A percentile compares a stretch with the other conserved stretches of the same genome.
phyloP scores from a whole-genome alignment of 164 flowering plant species.

The Litsea cubeba region DNA sequence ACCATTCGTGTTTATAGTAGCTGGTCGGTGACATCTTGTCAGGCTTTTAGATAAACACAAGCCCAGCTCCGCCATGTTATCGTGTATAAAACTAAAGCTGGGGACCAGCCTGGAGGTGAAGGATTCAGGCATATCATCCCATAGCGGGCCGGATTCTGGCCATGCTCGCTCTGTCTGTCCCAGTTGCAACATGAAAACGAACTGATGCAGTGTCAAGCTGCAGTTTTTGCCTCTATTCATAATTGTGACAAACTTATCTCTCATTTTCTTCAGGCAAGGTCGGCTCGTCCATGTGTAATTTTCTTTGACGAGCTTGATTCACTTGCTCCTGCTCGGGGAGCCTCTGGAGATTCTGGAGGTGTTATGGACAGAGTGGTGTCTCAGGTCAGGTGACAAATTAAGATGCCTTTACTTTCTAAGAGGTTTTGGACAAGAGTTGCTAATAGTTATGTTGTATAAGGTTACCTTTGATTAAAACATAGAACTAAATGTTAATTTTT shows the following conservation, averaged over 20 bases:
- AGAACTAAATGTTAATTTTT: background rate
- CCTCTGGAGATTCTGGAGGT: conserved; percentile 98
- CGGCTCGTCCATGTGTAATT: conserved; percentile 96
- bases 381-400: conserved; percentile 75
- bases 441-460: background rate
- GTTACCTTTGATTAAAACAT: background rate
- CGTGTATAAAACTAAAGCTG: background rate
- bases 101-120: background rate
- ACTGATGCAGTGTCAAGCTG: background rate
- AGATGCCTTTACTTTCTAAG: background rate
- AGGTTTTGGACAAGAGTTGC: too few relatives aligned
- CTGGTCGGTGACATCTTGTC: background rate
- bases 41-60: background rate
- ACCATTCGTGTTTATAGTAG: too few relatives aligned
- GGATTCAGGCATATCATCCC: too few relatives aligned
- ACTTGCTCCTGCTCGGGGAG: conserved; percentile 98
- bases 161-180: too few relatives aligned
- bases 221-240: background rate
- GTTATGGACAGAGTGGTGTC: conserved; percentile 99
- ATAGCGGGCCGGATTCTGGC: too few relatives aligned
- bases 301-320: conserved; percentile 98
- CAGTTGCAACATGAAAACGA: too few relatives aligned
- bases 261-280: conserved; percentile 59
- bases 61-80: background rate
- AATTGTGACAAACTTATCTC: conserved; percentile 2